Evolutionary conservation across 2,329 filamentous ascomycete species (phyloP).

Genomic region (Diaporthe helianthi): DNA sequence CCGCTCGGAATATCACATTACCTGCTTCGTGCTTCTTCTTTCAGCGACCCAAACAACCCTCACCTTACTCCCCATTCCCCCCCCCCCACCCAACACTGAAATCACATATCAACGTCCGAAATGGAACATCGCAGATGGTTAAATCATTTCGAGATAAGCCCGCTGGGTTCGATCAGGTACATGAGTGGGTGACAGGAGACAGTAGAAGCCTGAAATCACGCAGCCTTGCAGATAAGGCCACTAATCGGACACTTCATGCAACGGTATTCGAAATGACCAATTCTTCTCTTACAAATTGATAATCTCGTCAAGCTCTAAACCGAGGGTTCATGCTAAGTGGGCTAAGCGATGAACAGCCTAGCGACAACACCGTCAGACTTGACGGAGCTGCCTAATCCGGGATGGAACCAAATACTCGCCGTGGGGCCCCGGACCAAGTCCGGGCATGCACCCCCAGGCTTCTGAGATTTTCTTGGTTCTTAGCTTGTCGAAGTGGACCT

Average conservation of each 20-base stretch:
- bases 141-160: not conserved
- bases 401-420: not conserved
- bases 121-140: not conserved
- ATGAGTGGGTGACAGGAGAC: too few relatives aligned
- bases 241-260: not conserved
- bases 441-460: not conserved
- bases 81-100: too few relatives aligned
- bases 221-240: not conserved
- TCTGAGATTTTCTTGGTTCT: slow-evolving; percentile 6
- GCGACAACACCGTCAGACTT: not conserved
- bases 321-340: not conserved
- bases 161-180: not conserved
- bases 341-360: not conserved
- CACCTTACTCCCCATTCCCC: too few relatives aligned
- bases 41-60: not conserved
- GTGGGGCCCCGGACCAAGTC: slow-evolving; percentile 1
- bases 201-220: not conserved
- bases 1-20: not conserved
- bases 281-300: not conserved
- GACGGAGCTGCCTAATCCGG: slow-evolving; percentile 12
- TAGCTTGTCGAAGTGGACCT: slow-evolving; percentile 6
- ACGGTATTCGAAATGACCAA: not conserved
- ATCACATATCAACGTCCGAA: too few relatives aligned
- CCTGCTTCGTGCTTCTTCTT: not conserved
- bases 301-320: not conserved